These are phyloP conservation scores for Hypoxylon perforatum DNA, from an alignment of 495 filamentous ascomycete species.

Conservation along the genomic window DNA sequence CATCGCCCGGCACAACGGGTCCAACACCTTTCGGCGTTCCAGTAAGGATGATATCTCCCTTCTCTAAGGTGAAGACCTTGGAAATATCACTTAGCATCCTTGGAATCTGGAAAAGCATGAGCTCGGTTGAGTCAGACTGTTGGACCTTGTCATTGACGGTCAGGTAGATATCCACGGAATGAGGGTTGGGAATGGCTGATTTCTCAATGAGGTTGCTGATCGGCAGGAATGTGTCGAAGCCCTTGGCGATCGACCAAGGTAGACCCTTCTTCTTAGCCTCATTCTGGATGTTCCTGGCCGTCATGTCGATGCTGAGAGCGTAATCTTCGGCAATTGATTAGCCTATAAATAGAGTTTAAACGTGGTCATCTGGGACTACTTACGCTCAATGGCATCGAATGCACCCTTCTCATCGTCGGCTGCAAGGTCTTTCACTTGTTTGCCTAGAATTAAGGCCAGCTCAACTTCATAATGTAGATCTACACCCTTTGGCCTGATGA, in stretches of 20 bases:
- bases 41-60: conserved; percentile 91
- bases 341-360: conserved; percentile 6
- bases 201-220: conserved; percentile 82
- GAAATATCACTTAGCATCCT: conserved; percentile 88
- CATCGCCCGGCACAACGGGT: conserved; percentile 83
- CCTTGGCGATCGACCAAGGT: conserved; percentile 96
- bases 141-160: conserved; percentile 77
- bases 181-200: conserved; percentile 82
- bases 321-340: conserved; percentile 66
- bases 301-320: conserved; percentile 91
- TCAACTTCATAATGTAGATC: conserved; percentile 96
- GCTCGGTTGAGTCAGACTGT: conserved; percentile 84
- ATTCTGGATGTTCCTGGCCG: conserved; percentile 90
- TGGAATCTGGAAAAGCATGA: conserved; percentile 96
- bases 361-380: conserved; percentile 24
- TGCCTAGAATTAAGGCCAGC: conserved; percentile 87
- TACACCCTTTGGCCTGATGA: conserved; percentile 82
- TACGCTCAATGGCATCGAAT: conserved; percentile 70
- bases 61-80: conserved; percentile 90
- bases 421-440: conserved; percentile 77
- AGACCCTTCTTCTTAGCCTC: conserved; percentile 96
- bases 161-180: conserved; percentile 85
- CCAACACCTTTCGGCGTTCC: conserved; percentile 98
- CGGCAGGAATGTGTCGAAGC: conserved; percentile 96
- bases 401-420: conserved; percentile 69